Conservation (phyloP, 768 basidiomycete species). For the Nevesoporus exiguus region DNA sequence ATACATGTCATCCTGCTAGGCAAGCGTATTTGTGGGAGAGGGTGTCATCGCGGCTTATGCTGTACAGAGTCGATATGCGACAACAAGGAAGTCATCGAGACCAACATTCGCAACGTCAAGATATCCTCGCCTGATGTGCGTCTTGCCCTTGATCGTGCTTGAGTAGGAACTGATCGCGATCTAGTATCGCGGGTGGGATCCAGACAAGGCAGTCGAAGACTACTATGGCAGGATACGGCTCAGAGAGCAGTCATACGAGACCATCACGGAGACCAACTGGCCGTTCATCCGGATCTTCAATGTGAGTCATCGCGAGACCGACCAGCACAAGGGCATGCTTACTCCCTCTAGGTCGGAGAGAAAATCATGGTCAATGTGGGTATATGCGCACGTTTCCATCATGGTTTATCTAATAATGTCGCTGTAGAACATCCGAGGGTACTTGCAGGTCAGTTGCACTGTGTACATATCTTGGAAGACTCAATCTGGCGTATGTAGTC, state of each 20-base stretch:
- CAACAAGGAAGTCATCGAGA: conserved; percentile 87
- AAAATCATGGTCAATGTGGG: conserved; percentile 91
- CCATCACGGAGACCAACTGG: conserved; percentile 87
- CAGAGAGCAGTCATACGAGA: conserved; percentile 86
- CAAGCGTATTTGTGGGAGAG: conserved; percentile 31
- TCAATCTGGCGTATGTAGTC: conserved; percentile 53
- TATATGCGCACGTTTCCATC: neutral
- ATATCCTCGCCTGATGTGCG: conserved; percentile 96
- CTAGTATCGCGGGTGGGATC: conserved; percentile 91
- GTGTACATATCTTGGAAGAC: neutral
- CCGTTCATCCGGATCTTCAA: conserved; percentile 95
- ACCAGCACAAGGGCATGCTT: conserved; percentile 2
- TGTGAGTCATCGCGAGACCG: conserved; percentile 38
- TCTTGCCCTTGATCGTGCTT: conserved; percentile 11
- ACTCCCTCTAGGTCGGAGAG: conserved; percentile 72
- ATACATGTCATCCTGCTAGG: conserved; percentile 95
- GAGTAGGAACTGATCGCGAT: neutral
- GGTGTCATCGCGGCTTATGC: conserved; percentile 6
- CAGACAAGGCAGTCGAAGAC: conserved; percentile 87
- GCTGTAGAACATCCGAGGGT: conserved; percentile 76
- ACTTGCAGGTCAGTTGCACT: conserved; percentile 61
- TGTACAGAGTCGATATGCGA: conserved; percentile 83
- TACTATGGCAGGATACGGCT: conserved; percentile 87
- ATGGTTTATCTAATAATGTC: neutral
- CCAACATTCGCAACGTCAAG: conserved; percentile 94